phyloP scores from a whole-genome alignment of 1,284 basidiomycete genomes.

The Sanghuangporus baumii region DNA sequence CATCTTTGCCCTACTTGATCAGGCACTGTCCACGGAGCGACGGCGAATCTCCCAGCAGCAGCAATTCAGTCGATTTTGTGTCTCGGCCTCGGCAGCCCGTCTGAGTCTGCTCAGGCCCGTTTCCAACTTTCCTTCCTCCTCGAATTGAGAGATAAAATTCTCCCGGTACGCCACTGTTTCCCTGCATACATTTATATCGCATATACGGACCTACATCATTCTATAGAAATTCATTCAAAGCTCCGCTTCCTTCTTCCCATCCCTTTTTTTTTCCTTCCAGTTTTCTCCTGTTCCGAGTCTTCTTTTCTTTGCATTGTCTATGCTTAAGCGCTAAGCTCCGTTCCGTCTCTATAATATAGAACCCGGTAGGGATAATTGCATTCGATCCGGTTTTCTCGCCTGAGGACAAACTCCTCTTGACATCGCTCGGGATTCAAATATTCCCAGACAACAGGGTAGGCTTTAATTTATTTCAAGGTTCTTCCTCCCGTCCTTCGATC shows the following conservation, averaged over 20 bases:
- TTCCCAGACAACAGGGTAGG: conserved; percentile 46
- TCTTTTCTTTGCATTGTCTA: background rate
- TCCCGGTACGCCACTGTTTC: conserved; percentile 17
- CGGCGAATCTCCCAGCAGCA: background rate
- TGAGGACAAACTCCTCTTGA: conserved; percentile 48
- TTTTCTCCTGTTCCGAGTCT: background rate
- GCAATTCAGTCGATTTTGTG: conserved; percentile 38
- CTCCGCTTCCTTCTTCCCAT: background rate
- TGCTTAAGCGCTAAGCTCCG: conserved; percentile 18
- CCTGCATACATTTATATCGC: background rate
- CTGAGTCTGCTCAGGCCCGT: conserved; percentile 51
- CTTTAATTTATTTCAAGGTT: conserved; percentile 24
- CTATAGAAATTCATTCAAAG: background rate
- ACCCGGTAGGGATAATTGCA: conserved; percentile 39
- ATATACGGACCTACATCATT: background rate
- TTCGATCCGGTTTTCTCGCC: conserved; percentile 70
- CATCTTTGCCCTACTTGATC: background rate
- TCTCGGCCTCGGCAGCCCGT: conserved; percentile 67
- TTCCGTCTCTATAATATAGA: conserved; percentile 33
- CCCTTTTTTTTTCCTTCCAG: conserved; percentile 16
- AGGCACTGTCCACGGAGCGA: conserved; percentile 14
- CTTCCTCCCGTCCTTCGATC: conserved; percentile 6
- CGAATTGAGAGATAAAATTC: conserved; percentile 26
- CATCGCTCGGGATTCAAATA: conserved; percentile 41
- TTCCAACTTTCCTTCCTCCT: conserved; percentile 63